Base-by-base conservation (phyloP, 495 filamentous ascomycete species). In the Parmelia sp. region DNA sequence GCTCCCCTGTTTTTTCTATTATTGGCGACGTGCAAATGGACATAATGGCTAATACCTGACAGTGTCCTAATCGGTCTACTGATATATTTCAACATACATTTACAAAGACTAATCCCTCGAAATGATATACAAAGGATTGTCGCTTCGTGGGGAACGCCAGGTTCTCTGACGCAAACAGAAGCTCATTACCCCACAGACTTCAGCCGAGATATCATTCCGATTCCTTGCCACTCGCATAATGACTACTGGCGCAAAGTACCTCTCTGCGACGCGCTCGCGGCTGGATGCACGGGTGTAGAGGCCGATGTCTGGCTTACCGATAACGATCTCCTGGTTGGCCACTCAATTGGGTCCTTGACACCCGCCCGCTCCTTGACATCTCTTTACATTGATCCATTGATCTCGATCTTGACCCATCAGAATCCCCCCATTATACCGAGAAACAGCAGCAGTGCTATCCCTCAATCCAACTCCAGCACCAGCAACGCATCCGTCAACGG, bases 141-240 rank as follows among this genome's bases (percentile, higher is more conserved):
- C 9, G 36, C 61, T 3, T 56, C 56, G 11, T 68, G 66, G 66
- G 66, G 47, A 19, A 5, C 37, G 11, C 33, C 66, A 12, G 49
- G 27, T 31, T 51, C 57, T 14, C 5, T 29, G 7, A 58, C 57
- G 14, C 29, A 27, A 47, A n/a, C 27, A 40, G 27, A 37, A 53
- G 29, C 63, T 8, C 55, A 59, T 14, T 65, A 49, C 21, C 63
- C 63, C 35, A 53, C 63, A 25, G 80, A 86, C 67, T 87, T 89
- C 64, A 82, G 83, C 21, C 76, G 78, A 4, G 82, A 83, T 66
- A 77, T 88, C 35, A 62, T 71, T 0, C 86, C 86, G 2, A 79
- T 84, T 62, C 77, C 77, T 12, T 87, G 84, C 58, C 83, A 89
- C 69, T 87, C 85, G 2, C 86, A 90, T 72, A 88, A 90, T 69